Conservation (phyloP, 2,329 filamentous ascomycete species). For the Monosporascus sp. region DNA sequence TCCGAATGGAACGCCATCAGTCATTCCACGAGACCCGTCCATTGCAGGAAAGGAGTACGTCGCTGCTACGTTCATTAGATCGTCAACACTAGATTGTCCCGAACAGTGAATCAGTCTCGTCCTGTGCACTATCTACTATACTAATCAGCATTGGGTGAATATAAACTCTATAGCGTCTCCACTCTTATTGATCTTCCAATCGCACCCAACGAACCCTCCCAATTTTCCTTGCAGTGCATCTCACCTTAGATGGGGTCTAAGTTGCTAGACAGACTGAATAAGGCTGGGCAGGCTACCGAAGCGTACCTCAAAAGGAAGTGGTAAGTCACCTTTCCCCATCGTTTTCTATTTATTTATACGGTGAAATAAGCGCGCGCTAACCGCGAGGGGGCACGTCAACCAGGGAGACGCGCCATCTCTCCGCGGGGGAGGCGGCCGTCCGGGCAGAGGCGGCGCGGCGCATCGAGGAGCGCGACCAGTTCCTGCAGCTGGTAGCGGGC, state of each 20-base stretch:
- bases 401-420: background rate
- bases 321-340: background rate
- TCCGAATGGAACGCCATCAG: too few species aligned
- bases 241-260: background rate
- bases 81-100: too few species aligned
- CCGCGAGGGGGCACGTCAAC: background rate
- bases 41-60: too few species aligned
- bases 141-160: too few species aligned
- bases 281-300: background rate
- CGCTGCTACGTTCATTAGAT: too few species aligned
- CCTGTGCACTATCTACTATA: too few species aligned
- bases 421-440: slow-evolving; percentile 3
- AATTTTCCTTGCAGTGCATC: too few species aligned
- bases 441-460: slow-evolving; percentile 8
- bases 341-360: background rate
- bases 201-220: too few species aligned
- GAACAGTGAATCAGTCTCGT: too few species aligned
- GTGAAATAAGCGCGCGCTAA: background rate
- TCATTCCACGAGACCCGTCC: too few species aligned
- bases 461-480: slow-evolving; percentile 16
- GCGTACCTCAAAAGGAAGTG: background rate
- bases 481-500: slow-evolving; percentile 15
- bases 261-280: background rate
- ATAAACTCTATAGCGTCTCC: too few species aligned
- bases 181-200: too few species aligned